phyloP scores from a whole-genome alignment of 352 stramenopile genomes.

The Sclerospora graminicola region DNA sequence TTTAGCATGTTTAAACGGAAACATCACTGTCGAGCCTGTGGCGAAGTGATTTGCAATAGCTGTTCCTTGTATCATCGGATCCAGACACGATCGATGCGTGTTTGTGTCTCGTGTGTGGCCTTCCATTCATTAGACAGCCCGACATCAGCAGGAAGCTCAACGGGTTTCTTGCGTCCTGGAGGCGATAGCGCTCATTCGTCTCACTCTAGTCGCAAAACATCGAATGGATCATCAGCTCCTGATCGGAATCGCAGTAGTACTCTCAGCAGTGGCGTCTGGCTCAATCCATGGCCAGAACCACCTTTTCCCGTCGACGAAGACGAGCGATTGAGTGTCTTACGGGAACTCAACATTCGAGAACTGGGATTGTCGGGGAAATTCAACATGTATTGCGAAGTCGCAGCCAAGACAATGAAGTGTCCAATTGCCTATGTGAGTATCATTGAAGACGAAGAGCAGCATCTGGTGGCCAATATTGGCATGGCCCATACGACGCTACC shows the following conservation, averaged over 20 bases:
- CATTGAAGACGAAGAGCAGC: conserved; percentile 76
- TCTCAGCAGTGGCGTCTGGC: conserved; percentile 51
- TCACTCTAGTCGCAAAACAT: conserved; percentile 48
- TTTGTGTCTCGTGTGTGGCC: conserved; percentile 76
- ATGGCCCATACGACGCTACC: conserved; percentile 74
- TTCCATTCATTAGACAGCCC: conserved; percentile 77
- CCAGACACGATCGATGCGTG: conserved; percentile 74
- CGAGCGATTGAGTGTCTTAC: conserved; percentile 59
- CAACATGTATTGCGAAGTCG: conserved; percentile 84
- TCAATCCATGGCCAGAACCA: conserved; percentile 76
- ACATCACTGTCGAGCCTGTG: conserved; percentile 77
- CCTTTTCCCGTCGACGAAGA: conserved; percentile 73
- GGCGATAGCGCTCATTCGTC: conserved; percentile 24
- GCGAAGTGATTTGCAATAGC: conserved; percentile 79
- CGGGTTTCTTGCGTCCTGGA: conserved; percentile 23
- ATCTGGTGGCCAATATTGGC: conserved; percentile 76
- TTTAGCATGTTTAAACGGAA: conserved; percentile 86
- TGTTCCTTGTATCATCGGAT: conserved; percentile 80
- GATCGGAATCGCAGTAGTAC: conserved; percentile 39
- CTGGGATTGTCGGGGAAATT: conserved; percentile 68
- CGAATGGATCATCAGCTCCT: conserved; percentile 28
- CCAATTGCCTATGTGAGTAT: conserved; percentile 83
- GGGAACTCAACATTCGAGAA: conserved; percentile 70
- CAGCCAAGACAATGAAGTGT: conserved; percentile 83
- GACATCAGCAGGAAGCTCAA: conserved; percentile 44